Percentiles rank a stretch among this genome's conserved stretches.
Evolutionary conservation across 495 filamentous ascomycete species (phyloP).

Genomic region (Penicillium arizonense): DNA sequence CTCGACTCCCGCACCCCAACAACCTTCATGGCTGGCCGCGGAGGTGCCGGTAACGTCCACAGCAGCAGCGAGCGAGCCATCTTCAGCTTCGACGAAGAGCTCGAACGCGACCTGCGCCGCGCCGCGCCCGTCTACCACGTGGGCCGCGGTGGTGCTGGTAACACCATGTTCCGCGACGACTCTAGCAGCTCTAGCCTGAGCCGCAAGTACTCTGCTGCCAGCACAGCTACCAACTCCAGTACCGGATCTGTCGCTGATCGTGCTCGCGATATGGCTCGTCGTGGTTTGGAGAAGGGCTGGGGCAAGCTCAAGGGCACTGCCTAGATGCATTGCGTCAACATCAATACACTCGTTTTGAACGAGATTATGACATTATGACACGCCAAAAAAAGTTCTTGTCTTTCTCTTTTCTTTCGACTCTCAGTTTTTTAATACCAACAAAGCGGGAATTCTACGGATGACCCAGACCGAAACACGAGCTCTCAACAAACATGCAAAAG

Average conservation of each 20-base stretch:
- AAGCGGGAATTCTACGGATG: slow-evolving; percentile 2
- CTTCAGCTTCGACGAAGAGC: slow-evolving; percentile 92
- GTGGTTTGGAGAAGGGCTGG: slow-evolving; percentile 45
- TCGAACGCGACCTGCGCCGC: slow-evolving; percentile 63
- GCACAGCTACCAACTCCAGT: slow-evolving; percentile 38
- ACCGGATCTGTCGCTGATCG: slow-evolving; percentile 39
- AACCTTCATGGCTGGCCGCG: slow-evolving; percentile 76
- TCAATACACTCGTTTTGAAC: not conserved
- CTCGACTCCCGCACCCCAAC: slow-evolving; percentile 38
- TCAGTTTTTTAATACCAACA: slow-evolving; percentile 15
- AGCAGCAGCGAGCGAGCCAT: slow-evolving; percentile 62
- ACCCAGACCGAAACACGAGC: slow-evolving; percentile 3
- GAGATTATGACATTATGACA: slow-evolving; percentile 27
- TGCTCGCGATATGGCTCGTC: slow-evolving; percentile 40
- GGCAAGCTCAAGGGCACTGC: slow-evolving; percentile 42
- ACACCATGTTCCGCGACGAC: slow-evolving; percentile 55
- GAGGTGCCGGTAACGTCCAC: slow-evolving; percentile 88
- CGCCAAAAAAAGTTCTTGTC: slow-evolving; percentile 29
- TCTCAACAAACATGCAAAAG: not conserved
- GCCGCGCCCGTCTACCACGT: slow-evolving; percentile 73
- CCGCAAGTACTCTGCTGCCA: slow-evolving; percentile 41
- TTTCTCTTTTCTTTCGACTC: slow-evolving; percentile 7
- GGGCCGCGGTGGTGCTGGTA: slow-evolving; percentile 87
- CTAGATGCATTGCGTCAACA: slow-evolving; percentile 15
- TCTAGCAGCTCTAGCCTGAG: slow-evolving; percentile 26